These are phyloP conservation scores for Penicillium sp. DNA, from an alignment of 2,329 filamentous ascomycete species.

Conservation along the genomic window DNA sequence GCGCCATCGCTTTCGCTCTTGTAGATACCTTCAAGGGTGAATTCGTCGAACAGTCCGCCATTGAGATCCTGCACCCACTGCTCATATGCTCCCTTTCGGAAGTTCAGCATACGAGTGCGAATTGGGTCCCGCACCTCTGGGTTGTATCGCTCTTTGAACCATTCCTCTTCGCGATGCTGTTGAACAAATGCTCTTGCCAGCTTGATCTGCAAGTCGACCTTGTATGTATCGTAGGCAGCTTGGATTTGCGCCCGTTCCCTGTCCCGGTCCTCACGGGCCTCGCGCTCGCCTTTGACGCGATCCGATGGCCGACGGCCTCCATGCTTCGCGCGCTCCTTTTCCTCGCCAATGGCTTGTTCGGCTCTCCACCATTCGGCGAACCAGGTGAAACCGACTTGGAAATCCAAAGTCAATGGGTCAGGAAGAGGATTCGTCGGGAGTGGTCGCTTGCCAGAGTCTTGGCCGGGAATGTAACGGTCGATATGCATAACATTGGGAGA, in stretches of 20 bases:
- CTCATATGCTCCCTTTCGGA: slow-evolving; percentile 74
- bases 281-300: slow-evolving; percentile 63
- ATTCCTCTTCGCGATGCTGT: slow-evolving; percentile 92
- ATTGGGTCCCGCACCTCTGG: slow-evolving; percentile 77
- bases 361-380: slow-evolving; percentile 70
- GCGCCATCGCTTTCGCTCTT: slow-evolving; percentile 89
- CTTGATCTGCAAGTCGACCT: slow-evolving; percentile 64
- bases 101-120: slow-evolving; percentile 74
- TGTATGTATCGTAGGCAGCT: slow-evolving; percentile 66
- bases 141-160: slow-evolving; percentile 95
- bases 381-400: slow-evolving; percentile 68
- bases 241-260: slow-evolving; percentile 66
- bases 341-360: slow-evolving; percentile 65
- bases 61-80: slow-evolving; percentile 91
- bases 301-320: slow-evolving; percentile 58
- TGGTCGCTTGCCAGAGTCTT: slow-evolving; percentile 57
- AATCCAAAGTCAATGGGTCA: slow-evolving; percentile 64
- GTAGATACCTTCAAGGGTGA: slow-evolving; percentile 89
- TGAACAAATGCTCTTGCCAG: slow-evolving; percentile 90
- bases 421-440: slow-evolving; percentile 59
- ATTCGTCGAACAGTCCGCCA: slow-evolving; percentile 85
- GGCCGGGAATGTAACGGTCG: slow-evolving; percentile 66
- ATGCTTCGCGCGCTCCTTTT: slow-evolving; percentile 62
- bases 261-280: slow-evolving; percentile 63
- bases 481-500: slow-evolving; percentile 62